Conservation (phyloP, 768 basidiomycete genomes). For the Mycena galericulata region DNA sequence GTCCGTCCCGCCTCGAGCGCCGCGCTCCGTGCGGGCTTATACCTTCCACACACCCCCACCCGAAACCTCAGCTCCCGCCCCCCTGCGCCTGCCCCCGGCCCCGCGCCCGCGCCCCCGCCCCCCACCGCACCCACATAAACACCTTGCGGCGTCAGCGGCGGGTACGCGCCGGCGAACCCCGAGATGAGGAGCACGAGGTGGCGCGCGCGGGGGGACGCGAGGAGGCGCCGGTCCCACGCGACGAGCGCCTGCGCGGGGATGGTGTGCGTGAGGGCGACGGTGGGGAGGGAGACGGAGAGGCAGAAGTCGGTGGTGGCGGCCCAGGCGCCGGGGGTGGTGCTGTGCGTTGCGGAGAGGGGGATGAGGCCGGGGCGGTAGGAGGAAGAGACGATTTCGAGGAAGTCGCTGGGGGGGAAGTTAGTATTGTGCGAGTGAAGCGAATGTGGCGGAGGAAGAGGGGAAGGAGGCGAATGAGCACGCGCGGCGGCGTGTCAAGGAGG, state of each 20-base stretch:
- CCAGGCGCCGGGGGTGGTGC: not conserved
- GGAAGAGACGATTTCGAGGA: constrained; percentile 65
- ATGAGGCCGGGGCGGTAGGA: constrained; percentile 68
- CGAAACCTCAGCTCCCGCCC: constrained; percentile 64
- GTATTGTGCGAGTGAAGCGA: too few relatives aligned
- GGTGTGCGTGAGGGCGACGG: constrained; percentile 60
- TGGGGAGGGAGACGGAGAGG: constrained; percentile 68
- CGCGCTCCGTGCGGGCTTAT: constrained; percentile 67
- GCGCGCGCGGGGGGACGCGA: constrained; percentile 58
- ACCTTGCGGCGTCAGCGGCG: constrained; percentile 60
- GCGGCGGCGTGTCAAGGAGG: too few relatives aligned
- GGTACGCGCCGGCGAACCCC: constrained; percentile 64
- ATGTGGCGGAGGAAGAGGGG: too few relatives aligned
- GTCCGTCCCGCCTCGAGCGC: constrained; percentile 61
- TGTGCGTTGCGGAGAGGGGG: constrained; percentile 32
- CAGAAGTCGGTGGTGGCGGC: not conserved
- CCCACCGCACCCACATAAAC: constrained; percentile 43
- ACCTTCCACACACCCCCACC: constrained; percentile 68
- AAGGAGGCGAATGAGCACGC: too few relatives aligned
- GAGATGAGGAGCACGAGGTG: constrained; percentile 76
- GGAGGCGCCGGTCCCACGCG: constrained; percentile 78
- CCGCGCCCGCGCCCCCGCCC: too few relatives aligned
- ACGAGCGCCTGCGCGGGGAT: constrained; percentile 75
- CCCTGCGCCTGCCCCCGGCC: not conserved
- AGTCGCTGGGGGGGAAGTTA: constrained; percentile 48